Evolutionary conservation across 495 filamentous ascomycete genomes (phyloP), one percentile per base, ranked within the genome.

Genomic region (Amphirosellinia nigrospora): DNA sequence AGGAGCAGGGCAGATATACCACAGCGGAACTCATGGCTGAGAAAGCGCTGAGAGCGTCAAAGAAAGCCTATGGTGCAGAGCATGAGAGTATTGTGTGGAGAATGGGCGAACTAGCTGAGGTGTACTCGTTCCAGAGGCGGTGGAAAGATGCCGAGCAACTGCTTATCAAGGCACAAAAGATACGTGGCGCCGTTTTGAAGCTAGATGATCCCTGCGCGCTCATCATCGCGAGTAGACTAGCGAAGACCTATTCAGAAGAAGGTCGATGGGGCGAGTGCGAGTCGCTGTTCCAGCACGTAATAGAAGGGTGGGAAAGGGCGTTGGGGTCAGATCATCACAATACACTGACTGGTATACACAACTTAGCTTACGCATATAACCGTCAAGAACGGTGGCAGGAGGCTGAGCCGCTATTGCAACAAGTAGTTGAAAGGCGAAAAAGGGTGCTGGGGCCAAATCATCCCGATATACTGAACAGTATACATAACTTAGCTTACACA

Each of bases 111-210:
- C 59, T 69, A 15, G 58, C 43, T 6, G 0, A 9, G 0, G 9
- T 4, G 1, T 64, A 39, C 60, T 5, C 2, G 2, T 0, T 3
- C 0, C 52, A 56, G 28, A 7, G 0, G 8, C 50, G 39, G 8
- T 79, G 59, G 64, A 48, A 50, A 21, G 60, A 66, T 58, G 72
- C 72, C 34, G 69, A 74, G 34, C 43, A 53, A 53, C 16, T 28
- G 11, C 2, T 30, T 16, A 30, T 0, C 13, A 19, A 53, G 50
- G 11, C 26, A 6, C 1, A 16, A 23, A 8, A 58, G 4, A 45
- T 34, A 13, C 0, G 4, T 1, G 39, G 58, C 16, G 15, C 23
- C 23, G 21, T 4, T 9, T 7, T 30, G 7, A 36, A 48, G 15
- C 23, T 50, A 10, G 36, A 56, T 41, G 0, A 53, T 10, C 4